Evolutionary conservation across 345 rosid genomes (phyloP).

Genomic region (Laguncularia racemosa): DNA sequence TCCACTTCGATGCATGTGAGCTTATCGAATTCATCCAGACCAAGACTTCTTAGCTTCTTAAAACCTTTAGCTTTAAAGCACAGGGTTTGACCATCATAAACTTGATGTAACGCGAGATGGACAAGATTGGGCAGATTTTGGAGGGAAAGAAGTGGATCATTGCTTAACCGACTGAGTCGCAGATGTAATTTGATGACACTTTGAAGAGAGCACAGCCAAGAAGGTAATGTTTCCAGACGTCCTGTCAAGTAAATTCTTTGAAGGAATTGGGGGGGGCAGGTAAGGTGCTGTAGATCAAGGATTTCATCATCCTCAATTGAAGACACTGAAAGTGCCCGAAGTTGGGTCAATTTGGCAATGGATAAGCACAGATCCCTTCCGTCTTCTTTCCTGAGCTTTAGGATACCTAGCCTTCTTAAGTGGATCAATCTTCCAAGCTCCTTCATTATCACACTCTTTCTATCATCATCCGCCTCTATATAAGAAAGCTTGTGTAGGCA

Average conservation of each 20-base stretch:
- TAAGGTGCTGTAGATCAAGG: conserved; percentile 21
- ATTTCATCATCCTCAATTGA: conserved; percentile 20
- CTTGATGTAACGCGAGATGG: conserved; percentile 26
- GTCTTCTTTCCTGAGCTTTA: conserved; percentile 26
- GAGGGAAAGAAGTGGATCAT: conserved; percentile 26
- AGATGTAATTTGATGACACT: conserved; percentile 21
- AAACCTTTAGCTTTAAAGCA: conserved; percentile 21
- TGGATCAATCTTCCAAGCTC: conserved; percentile 32
- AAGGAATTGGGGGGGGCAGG: conserved; percentile 25
- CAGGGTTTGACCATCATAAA: conserved; percentile 16
- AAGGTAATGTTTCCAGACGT: conserved; percentile 18
- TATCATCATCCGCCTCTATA: conserved; percentile 23
- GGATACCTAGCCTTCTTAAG: conserved; percentile 29
- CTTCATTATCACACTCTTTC: neutral
- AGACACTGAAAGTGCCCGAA: conserved; percentile 23
- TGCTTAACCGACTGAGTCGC: conserved; percentile 19
- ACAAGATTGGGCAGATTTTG: conserved; percentile 25
- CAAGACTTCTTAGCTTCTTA: conserved; percentile 21
- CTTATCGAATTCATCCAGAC: conserved; percentile 25
- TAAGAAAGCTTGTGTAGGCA: conserved; percentile 32
- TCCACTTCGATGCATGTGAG: conserved; percentile 18
- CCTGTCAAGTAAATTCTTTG: conserved; percentile 26
- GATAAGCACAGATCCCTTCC: conserved; percentile 26
- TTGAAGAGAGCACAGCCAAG: conserved; percentile 20
- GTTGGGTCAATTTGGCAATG: conserved; percentile 17